Evolutionary conservation across 495 filamentous ascomycete species (phyloP).

Genomic region (Cercophora newfieldiana): DNA sequence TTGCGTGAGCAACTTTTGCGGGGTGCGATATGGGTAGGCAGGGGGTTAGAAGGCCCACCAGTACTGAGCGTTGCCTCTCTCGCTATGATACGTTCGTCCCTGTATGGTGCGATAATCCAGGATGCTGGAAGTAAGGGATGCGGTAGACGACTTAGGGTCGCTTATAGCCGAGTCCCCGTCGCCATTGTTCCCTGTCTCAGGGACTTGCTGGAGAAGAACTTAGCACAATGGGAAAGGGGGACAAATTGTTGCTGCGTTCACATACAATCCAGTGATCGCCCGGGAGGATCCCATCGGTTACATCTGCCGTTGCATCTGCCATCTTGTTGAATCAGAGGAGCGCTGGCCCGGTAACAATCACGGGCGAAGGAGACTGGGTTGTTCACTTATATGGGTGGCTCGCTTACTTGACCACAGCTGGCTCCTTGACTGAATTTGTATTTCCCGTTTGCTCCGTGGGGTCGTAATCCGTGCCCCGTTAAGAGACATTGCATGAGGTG

Average conservation of each 20-base stretch:
- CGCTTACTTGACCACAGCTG: too few relatives aligned
- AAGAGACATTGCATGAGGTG: too few relatives aligned
- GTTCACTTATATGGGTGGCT: too few relatives aligned
- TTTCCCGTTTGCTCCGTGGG: too few relatives aligned
- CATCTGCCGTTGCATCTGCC: too few relatives aligned
- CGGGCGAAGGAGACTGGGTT: too few relatives aligned
- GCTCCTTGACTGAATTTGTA: too few relatives aligned
- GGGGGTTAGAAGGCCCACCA: constrained; percentile 25
- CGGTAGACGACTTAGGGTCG: constrained; percentile 31
- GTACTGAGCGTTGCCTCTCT: constrained; percentile 30
- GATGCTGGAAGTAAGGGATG: constrained; percentile 46
- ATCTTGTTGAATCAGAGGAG: too few relatives aligned
- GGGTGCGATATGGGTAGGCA: not conserved
- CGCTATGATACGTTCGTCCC: constrained; percentile 42
- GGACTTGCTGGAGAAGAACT: not conserved
- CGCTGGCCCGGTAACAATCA: too few relatives aligned
- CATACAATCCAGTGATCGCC: constrained; percentile 1
- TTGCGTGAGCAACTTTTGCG: not conserved
- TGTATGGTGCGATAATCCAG: constrained; percentile 44
- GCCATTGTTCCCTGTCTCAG: not conserved
- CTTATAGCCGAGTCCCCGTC: not conserved
- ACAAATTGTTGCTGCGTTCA: too few relatives aligned
- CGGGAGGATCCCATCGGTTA: not conserved
- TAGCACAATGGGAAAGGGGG: not conserved
- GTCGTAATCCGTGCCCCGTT: too few relatives aligned